Base-by-base conservation (phyloP, 2,329 filamentous ascomycete genomes). In the Fusarium sp. region DNA sequence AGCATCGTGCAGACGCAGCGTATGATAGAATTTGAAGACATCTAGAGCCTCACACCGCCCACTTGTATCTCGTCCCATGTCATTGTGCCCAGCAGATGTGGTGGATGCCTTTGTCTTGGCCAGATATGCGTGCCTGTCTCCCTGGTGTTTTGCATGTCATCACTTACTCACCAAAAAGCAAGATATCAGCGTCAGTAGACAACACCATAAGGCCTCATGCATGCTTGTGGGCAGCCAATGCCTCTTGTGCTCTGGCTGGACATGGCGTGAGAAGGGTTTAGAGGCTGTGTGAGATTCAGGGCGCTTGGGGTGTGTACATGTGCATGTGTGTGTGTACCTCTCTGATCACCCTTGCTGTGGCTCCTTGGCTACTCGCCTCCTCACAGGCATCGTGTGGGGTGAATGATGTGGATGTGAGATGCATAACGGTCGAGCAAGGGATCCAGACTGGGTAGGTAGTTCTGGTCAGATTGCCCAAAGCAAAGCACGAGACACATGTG, bases 261-360 rank as follows among this genome's bases (percentile, higher is more conserved):
- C 57, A 34, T 42, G 6, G 29, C 33, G 27, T 71, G 49, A 63
- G 64, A 73, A 58, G 58, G 66, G 67, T 54, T 62, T 68, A 67
- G 61, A 59, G 31, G 60, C 61, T 70, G 72, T 74, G 72, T 65
- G 72, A 68, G 61, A 59, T 68, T 70, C 68, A 72, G 72, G 72
- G 72, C 64, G 70, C 68, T 70, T 74, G 70, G 36, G 60, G 46
- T 44, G 38, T 42, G 40, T 44, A 23, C 20, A 18, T 42, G 38
- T 42, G 18, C 6, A 13, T 46, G 42, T 9, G 40, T 25, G 25
- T 27, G 40, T 44, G 58, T 59, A 46, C 23, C 27, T 25, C 44
- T 49, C 44, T 49, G 14, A 64, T 67, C 16, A 67, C 58, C 68
- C 63, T 57, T 61, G 58, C 54, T 49, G 36, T 60, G 16, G 44